phyloP scores from a whole-genome alignment of 352 stramenopile genomes.

The Globisporangium cederbergense region DNA sequence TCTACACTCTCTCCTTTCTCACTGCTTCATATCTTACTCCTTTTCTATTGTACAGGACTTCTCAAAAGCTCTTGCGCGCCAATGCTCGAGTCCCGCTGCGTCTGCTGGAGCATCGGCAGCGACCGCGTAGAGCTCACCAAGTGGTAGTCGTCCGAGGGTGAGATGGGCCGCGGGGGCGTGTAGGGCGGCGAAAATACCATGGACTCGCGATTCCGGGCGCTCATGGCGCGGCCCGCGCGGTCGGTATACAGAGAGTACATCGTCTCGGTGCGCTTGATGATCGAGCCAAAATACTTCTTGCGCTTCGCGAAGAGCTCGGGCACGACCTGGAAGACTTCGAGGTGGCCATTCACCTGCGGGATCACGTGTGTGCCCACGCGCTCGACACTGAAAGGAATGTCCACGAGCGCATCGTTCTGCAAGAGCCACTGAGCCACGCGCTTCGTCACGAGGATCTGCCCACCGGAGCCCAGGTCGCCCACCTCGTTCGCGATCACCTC shows the following conservation, averaged over 20 bases:
- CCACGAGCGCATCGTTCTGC: constrained; percentile 26
- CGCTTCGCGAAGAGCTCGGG: constrained; percentile 21
- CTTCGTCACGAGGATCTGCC: constrained; percentile 66
- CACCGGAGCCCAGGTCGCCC: constrained; percentile 58
- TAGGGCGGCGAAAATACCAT: not conserved
- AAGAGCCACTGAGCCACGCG: constrained; percentile 52
- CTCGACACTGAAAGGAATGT: constrained; percentile 24
- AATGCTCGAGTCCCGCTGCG: constrained; percentile 1
- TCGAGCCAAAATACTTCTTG: constrained; percentile 20
- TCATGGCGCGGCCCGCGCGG: not conserved
- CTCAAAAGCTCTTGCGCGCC: not conserved
- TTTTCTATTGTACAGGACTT: not conserved
- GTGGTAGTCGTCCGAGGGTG: constrained; percentile 1
- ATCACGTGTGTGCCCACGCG: constrained; percentile 32
- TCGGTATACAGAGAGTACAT: constrained; percentile 14
- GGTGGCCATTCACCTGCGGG: constrained; percentile 32
- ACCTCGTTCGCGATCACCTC: constrained; percentile 67
- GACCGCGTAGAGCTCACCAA: constrained; percentile 3
- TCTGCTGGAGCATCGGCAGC: constrained; percentile 1
- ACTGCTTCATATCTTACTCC: no score
- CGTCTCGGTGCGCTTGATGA: constrained; percentile 16
- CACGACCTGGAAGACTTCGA: constrained; percentile 45
- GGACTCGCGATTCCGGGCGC: not conserved
- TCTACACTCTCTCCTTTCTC: no score
- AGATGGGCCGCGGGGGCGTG: not conserved